phyloP scores from a whole-genome alignment of 495 filamentous ascomycete genomes.

The Sphaerosporella brunnea region DNA sequence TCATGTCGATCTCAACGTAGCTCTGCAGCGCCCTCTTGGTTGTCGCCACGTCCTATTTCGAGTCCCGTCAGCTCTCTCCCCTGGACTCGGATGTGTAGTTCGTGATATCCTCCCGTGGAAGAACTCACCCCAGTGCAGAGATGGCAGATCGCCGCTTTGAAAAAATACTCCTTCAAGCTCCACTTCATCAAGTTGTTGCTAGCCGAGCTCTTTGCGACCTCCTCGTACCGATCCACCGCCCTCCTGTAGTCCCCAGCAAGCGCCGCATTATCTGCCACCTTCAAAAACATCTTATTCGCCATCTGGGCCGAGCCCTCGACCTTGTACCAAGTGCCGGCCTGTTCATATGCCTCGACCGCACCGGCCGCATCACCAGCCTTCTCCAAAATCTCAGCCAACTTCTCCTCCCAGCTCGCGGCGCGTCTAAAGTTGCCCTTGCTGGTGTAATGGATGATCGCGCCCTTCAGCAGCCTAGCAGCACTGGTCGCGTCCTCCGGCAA shows the following conservation, averaged over 20 bases:
- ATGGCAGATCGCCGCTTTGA: conserved; percentile 68
- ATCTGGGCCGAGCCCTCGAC: conserved; percentile 51
- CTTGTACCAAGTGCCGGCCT: conserved; percentile 73
- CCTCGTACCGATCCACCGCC: conserved; percentile 63
- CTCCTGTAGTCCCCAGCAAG: conserved; percentile 64
- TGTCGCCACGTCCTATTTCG: neutral
- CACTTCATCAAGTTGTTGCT: conserved; percentile 69
- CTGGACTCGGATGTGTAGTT: neutral
- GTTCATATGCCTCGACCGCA: conserved; percentile 61
- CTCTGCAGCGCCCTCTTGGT: conserved; percentile 55
- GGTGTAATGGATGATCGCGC: conserved; percentile 63
- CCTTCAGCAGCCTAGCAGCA: conserved; percentile 53
- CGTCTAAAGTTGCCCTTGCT: conserved; percentile 63
- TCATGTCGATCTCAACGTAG: conserved; percentile 65
- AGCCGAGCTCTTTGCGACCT: conserved; percentile 49
- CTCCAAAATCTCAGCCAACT: conserved; percentile 68
- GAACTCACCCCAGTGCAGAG: neutral
- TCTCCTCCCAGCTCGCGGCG: conserved; percentile 73
- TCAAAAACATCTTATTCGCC: conserved; percentile 78
- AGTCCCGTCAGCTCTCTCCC: neutral
- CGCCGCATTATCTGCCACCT: conserved; percentile 72
- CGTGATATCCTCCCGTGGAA: too few relatives aligned
- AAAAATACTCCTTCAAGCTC: conserved; percentile 80
- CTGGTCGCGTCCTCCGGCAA: conserved; percentile 46
- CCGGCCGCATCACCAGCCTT: conserved; percentile 59